Evolutionary conservation across 2,329 filamentous ascomycete species (phyloP).

Genomic region (Cladorrhinum sp.): DNA sequence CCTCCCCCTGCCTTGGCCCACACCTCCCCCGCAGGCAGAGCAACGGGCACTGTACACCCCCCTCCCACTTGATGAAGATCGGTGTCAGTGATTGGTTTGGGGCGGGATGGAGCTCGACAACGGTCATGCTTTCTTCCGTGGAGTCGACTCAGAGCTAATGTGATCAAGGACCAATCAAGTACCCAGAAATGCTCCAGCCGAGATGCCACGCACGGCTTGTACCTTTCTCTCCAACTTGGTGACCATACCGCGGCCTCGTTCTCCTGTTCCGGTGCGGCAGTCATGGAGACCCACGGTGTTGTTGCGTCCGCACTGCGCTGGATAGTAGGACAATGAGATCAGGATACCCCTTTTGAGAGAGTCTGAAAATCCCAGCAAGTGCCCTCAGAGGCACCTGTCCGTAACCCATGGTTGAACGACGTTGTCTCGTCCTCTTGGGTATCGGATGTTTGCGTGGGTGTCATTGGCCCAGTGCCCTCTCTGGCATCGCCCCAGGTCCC

Average conservation of each 20-base stretch:
- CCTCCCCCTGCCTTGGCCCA: background rate
- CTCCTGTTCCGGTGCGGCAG: conserved; percentile 6
- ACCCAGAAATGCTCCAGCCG: conserved; percentile 39
- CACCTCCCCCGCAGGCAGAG: conserved; percentile 19
- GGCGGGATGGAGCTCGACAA: conserved; percentile 40
- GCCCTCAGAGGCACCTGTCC: conserved; percentile 13
- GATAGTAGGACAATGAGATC: conserved; percentile 19
- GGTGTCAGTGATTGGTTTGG: conserved; percentile 35
- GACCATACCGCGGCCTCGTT: conserved; percentile 29
- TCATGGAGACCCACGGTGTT: conserved; percentile 10
- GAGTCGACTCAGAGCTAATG: conserved; percentile 44
- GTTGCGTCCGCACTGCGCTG: conserved; percentile 15
- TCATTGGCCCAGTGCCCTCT: conserved; percentile 26
- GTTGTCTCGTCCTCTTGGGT: conserved; percentile 27
- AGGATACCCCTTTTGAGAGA: conserved; percentile 12
- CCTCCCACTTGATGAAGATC: conserved; percentile 15
- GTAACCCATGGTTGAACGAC: conserved; percentile 23
- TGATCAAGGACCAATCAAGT: conserved; percentile 43
- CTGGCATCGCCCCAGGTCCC: conserved; percentile 23
- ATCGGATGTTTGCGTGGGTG: conserved; percentile 30
- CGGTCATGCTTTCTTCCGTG: conserved; percentile 52
- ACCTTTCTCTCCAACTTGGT: conserved; percentile 29
- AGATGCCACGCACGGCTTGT: conserved; percentile 38
- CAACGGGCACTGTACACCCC: conserved; percentile 22
- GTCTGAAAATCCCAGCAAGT: conserved; percentile 6